Percentiles rank a stretch among this genome's conserved stretches.
Evolutionary conservation across 768 basidiomycete species (phyloP).

Genomic region (Tubosaeta sp.): DNA sequence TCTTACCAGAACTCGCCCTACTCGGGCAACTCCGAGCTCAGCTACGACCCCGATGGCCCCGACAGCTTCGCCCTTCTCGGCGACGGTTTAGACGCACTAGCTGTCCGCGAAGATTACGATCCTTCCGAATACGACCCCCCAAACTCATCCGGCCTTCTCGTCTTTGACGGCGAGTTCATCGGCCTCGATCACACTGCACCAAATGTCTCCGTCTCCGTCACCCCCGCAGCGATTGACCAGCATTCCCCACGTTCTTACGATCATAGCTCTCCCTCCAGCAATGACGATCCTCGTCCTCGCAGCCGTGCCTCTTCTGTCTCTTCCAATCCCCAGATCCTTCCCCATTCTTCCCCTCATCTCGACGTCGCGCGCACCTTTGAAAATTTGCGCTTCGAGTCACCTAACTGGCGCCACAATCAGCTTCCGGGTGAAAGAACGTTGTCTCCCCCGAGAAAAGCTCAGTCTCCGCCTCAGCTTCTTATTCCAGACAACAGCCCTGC

Average conservation of each 20-base stretch:
- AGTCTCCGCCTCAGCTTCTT: constrained; percentile 57
- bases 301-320: constrained; percentile 68
- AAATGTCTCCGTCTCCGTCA: constrained; percentile 38
- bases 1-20: constrained; percentile 72
- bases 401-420: constrained; percentile 48
- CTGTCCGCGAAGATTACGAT: constrained; percentile 54
- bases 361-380: constrained; percentile 56
- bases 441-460: constrained; percentile 48
- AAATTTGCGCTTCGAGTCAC: constrained; percentile 61
- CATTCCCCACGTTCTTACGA: constrained; percentile 48
- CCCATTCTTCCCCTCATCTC: constrained; percentile 52
- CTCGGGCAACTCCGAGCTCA: constrained; percentile 65
- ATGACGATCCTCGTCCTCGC: constrained; percentile 47
- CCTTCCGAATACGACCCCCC: constrained; percentile 70
- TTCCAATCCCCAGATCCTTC: constrained; percentile 44
- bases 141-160: constrained; percentile 45
- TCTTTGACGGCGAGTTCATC: constrained; percentile 54
- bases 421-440: constrained; percentile 41
- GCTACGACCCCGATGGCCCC: constrained; percentile 44
- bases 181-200: constrained; percentile 25
- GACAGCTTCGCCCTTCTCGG: constrained; percentile 49
- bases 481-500: constrained; percentile 54
- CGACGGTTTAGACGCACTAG: constrained; percentile 38
- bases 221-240: constrained; percentile 33
- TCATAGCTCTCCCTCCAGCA: constrained; percentile 62